Base-by-base conservation (phyloP, 2,329 filamentous ascomycete species). In the Microsporum audouinii region DNA sequence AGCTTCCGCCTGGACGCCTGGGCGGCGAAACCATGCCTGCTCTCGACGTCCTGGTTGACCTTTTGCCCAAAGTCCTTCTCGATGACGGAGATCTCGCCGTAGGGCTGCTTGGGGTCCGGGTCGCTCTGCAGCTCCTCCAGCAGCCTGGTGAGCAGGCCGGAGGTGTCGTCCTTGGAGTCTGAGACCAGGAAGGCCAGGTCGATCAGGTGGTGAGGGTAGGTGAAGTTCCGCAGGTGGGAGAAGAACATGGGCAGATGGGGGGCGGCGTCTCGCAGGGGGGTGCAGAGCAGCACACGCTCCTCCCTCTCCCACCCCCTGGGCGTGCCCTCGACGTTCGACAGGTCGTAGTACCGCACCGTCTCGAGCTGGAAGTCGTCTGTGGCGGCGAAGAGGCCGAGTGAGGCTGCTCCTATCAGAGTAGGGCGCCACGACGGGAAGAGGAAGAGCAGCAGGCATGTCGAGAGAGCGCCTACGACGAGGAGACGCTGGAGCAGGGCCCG, bases 11-110 rank as follows among this genome's bases (percentile, higher is more conserved):
- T 83, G 66, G 87, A 88, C 29, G 94, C 94, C 75, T 99, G 94
- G 0, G 94, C 94, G 34, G 92, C 94, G 71, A 99, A 99, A 29
- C 94, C 95, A 74, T 99, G 94, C 66, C 94, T 87, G 72, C 90
- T 96, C 77, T 99, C 94, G 31, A 97, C 91, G 76, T 99, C 92
- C 75, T 99, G 94, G 65, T 95, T 89, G 63, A 99, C 94, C 72
- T 92, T 92, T 73, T 99, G 94, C 2, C 94, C 94, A 78, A 99
- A 99, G 73, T 99, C 92, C 77, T 99, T 99, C 76, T 97, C 90
- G 66, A 99, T 91, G 63, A 99, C 94, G 0, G 90, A 96, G 62
- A 99, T 94, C 77, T 99, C 94, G 63, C 94, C 94, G 71, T 91
- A 99, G 14, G 88, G 86, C 75, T 91, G 86, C 67, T 85, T 86